Conservation (phyloP, 2,329 filamentous ascomycete species). For the Lizonia empirigonia region DNA sequence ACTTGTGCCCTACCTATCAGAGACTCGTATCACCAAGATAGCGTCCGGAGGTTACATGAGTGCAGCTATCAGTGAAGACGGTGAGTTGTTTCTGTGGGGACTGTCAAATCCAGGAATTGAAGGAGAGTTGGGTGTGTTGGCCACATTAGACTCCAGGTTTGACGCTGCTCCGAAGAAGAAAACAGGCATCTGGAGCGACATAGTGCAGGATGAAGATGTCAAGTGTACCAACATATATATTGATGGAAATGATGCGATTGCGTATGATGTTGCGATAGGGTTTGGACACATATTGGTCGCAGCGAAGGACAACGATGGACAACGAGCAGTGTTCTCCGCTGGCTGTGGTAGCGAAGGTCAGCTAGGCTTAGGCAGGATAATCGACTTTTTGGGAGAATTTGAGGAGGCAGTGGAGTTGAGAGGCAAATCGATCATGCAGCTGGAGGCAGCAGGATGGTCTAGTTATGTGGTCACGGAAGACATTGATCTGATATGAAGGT, state of each 20-base stretch:
- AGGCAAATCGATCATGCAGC: slow-evolving; percentile 23
- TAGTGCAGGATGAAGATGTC: slow-evolving; percentile 37
- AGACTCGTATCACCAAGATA: slow-evolving; percentile 30
- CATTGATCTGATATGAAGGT: neutral
- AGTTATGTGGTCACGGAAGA: slow-evolving; percentile 24
- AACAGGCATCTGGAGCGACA: slow-evolving; percentile 10
- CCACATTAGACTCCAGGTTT: neutral
- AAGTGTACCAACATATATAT: slow-evolving; percentile 31
- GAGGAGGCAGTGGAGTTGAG: slow-evolving; percentile 26
- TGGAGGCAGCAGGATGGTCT: slow-evolving; percentile 36
- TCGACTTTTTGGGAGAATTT: slow-evolving; percentile 27
- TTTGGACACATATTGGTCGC: slow-evolving; percentile 38
- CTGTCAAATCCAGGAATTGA: slow-evolving; percentile 31
- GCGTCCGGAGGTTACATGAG: slow-evolving; percentile 41
- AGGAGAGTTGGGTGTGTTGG: slow-evolving; percentile 27
- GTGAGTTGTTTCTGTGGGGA: slow-evolving; percentile 45
- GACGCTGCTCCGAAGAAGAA: neutral
- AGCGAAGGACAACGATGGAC: slow-evolving; percentile 8
- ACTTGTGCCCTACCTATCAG: slow-evolving; percentile 34
- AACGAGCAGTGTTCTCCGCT: slow-evolving; percentile 30
- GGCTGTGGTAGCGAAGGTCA: slow-evolving; percentile 36
- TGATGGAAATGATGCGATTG: slow-evolving; percentile 23
- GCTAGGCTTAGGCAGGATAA: slow-evolving; percentile 22
- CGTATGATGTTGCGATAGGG: slow-evolving; percentile 37
- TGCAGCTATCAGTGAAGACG: slow-evolving; percentile 38